Conservation (phyloP, 768 basidiomycete species). For the Cystofilobasidium bisporidii region DNA sequence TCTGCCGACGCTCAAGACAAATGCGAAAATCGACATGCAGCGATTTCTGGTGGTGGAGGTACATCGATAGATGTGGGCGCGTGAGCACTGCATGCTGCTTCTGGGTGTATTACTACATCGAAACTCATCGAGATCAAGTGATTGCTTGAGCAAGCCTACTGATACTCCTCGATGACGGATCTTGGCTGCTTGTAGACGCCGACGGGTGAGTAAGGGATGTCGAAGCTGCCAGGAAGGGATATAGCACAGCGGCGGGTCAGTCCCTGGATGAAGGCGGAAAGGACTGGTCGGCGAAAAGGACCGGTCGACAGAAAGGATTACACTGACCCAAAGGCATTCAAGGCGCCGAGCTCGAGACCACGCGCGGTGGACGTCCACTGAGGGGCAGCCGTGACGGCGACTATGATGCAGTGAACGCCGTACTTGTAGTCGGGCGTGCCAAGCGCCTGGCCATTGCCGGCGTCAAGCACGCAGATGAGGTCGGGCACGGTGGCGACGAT, state of each 20-base stretch:
- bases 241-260: too few species aligned
- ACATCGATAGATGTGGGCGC: too few species aligned
- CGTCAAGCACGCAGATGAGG: conserved; percentile 56
- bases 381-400: not conserved
- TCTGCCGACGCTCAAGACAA: too few species aligned
- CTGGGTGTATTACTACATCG: too few species aligned
- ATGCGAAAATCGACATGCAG: too few species aligned
- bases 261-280: too few species aligned
- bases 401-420: not conserved
- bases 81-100: too few species aligned
- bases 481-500: conserved; percentile 53
- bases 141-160: not conserved
- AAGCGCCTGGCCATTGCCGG: conserved; percentile 53
- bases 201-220: not conserved
- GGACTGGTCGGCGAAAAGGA: too few species aligned
- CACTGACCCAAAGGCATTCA: not conserved
- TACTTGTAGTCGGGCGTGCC: conserved; percentile 47
- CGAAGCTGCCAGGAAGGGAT: not conserved
- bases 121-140: too few species aligned
- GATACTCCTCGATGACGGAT: not conserved
- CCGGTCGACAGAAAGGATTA: too few species aligned
- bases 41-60: too few species aligned
- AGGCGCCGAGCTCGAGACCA: not conserved
- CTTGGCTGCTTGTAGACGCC: not conserved
- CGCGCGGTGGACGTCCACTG: not conserved